Evolutionary conservation across 768 basidiomycete species (phyloP).

Genomic region (Cubamyces sp.): DNA sequence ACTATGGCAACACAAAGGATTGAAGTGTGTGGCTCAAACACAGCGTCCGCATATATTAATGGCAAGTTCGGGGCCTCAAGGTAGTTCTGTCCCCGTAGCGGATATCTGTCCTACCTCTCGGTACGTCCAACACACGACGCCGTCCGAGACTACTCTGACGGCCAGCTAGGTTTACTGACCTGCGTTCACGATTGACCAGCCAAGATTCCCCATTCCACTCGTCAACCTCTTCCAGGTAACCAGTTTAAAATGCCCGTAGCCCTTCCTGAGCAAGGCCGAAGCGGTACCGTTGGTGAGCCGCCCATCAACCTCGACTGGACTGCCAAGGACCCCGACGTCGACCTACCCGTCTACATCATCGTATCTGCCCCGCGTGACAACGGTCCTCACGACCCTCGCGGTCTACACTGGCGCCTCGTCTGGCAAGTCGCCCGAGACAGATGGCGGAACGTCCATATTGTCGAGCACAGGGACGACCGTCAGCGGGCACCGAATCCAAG

Average conservation of each 20-base stretch:
- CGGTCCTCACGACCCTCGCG: background rate
- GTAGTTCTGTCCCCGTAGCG: too few species aligned
- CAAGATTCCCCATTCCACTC: too few species aligned
- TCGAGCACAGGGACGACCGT: background rate
- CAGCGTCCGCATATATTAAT: too few species aligned
- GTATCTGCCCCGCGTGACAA: background rate
- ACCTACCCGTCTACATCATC: slow-evolving; percentile 1
- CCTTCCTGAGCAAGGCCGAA: slow-evolving; percentile 5
- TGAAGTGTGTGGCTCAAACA: too few species aligned
- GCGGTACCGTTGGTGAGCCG: background rate
- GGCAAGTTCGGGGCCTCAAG: too few species aligned
- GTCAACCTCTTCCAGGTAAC: background rate
- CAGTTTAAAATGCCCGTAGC: background rate
- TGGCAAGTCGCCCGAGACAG: background rate
- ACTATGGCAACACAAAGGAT: too few species aligned
- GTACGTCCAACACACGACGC: too few species aligned
- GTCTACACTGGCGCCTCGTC: slow-evolving; percentile 1
- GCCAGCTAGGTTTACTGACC: too few species aligned
- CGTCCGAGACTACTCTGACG: too few species aligned
- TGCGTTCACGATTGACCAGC: too few species aligned
- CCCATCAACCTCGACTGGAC: background rate
- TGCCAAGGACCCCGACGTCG: background rate
- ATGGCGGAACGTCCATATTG: slow-evolving; percentile 7
- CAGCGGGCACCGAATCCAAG: background rate
- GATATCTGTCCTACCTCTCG: too few species aligned